Evolutionary conservation across 306 rosid genomes (phyloP).

Genomic region (Rosa persica): DNA sequence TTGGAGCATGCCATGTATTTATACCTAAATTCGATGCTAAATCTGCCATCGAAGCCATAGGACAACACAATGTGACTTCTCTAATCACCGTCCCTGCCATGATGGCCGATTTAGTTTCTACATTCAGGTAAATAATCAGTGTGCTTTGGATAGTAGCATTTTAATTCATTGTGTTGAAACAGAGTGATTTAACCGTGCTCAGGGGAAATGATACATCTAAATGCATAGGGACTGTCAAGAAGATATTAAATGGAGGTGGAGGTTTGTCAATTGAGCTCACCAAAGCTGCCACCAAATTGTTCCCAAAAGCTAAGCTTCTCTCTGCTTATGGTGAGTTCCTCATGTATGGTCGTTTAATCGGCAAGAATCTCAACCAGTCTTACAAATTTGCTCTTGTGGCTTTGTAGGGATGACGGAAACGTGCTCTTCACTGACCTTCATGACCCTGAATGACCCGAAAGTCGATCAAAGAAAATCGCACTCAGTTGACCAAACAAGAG

Average conservation of each 20-base stretch:
- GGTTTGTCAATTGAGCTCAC: conserved; percentile 64
- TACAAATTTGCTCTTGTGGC: conserved; percentile 9
- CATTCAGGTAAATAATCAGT: conserved; percentile 46
- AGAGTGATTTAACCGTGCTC: not conserved
- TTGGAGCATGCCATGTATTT: conserved; percentile 80
- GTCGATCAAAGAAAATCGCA: conserved; percentile 28
- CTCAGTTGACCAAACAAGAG: conserved; percentile 44
- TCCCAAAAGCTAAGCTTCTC: conserved; percentile 76
- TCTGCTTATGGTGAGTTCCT: conserved; percentile 83
- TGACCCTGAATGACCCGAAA: conserved; percentile 53
- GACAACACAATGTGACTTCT: conserved; percentile 60
- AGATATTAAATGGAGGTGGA: conserved; percentile 91
- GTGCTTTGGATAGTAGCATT: not conserved
- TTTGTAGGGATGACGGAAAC: conserved; percentile 86
- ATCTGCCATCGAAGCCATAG: conserved; percentile 52
- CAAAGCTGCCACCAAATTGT: conserved; percentile 46
- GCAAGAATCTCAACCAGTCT: not conserved
- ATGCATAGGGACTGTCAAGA: conserved; percentile 58
- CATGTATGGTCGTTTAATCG: not conserved
- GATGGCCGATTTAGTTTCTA: conserved; percentile 59
- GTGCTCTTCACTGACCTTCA: conserved; percentile 81
- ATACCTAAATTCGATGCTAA: conserved; percentile 72
- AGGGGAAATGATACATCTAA: conserved; percentile 51
- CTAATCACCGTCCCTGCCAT: conserved; percentile 92
- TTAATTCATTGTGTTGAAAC: not conserved